Percentiles rank a stretch among this genome's conserved stretches.
Conservation (phyloP, 2,329 filamentous ascomycete genomes). For the Fusarium beomiforme region DNA sequence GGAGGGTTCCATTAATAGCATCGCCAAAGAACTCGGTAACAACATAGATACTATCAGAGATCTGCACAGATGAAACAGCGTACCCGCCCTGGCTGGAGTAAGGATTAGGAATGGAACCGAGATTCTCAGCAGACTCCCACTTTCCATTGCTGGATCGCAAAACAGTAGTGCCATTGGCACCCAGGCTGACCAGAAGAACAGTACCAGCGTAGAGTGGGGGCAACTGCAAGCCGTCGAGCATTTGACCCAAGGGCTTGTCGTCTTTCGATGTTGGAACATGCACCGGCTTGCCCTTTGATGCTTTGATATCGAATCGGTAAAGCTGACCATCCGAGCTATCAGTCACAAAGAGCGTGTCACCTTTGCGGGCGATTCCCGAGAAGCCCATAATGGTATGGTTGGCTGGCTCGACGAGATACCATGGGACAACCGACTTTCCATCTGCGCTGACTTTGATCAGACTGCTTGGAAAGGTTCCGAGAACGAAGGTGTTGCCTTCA, state of each 20-base stretch:
- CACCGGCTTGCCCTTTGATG: not conserved
- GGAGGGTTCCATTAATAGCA: not conserved
- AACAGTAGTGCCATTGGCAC: slow-evolving; percentile 48
- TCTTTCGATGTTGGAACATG: not conserved
- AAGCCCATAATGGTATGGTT: slow-evolving; percentile 38
- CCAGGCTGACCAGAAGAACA: slow-evolving; percentile 48
- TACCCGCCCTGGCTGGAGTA: slow-evolving; percentile 14
- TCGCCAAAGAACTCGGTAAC: slow-evolving; percentile 12
- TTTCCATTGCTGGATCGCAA: slow-evolving; percentile 47
- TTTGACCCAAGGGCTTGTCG: slow-evolving; percentile 3
- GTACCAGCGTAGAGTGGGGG: slow-evolving; percentile 47
- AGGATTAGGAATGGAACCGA: slow-evolving; percentile 46
- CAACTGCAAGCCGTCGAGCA: slow-evolving; percentile 45
- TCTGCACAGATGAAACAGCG: slow-evolving; percentile 21
- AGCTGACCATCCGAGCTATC: slow-evolving; percentile 46
- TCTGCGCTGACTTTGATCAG: slow-evolving; percentile 48
- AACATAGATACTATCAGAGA: slow-evolving; percentile 10
- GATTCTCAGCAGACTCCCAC: slow-evolving; percentile 50
- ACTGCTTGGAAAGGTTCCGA: slow-evolving; percentile 51
- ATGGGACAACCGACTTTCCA: slow-evolving; percentile 42
- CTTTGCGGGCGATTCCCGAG: not conserved
- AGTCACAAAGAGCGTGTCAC: slow-evolving; percentile 44
- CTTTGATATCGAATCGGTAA: slow-evolving; percentile 47
- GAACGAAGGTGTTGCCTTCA: slow-evolving; percentile 49
- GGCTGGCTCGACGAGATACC: slow-evolving; percentile 46